Evolutionary conservation across 176 grass and related monocot genomes (phyloP).

Genomic region (Avena eriantha): DNA sequence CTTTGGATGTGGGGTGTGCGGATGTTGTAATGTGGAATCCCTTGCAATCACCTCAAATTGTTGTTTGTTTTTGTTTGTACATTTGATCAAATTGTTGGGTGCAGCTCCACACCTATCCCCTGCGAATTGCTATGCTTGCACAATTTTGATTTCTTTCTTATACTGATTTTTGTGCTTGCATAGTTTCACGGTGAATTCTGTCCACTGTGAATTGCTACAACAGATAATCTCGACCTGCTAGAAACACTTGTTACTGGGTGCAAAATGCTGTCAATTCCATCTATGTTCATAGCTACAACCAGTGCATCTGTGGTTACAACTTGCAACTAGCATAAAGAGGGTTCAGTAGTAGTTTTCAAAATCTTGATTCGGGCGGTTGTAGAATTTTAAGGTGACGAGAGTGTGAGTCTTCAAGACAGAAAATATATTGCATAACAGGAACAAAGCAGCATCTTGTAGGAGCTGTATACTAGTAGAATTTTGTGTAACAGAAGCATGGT

Average conservation of each 20-base stretch:
- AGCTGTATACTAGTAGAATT: neutral
- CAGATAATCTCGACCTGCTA: neutral
- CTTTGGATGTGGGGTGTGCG: slow-evolving; percentile 36
- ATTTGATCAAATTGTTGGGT: slow-evolving; percentile 16
- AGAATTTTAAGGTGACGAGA: neutral
- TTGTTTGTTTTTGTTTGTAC: slow-evolving; percentile 30
- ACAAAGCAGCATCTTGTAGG: neutral
- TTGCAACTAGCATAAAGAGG: neutral
- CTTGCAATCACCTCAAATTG: slow-evolving; percentile 25
- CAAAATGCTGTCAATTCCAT: neutral
- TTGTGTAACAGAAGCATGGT: slow-evolving; percentile 8
- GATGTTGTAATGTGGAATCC: slow-evolving; percentile 60
- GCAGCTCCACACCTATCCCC: neutral
- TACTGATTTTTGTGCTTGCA: neutral
- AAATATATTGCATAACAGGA: neutral
- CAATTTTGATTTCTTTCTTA: neutral
- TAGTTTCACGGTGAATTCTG: neutral
- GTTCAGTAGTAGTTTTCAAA: neutral
- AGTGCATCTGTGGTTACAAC: neutral
- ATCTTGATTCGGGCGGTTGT: neutral
- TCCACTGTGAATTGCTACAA: neutral
- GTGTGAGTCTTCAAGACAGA: neutral
- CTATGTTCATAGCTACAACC: neutral
- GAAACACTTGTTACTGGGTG: neutral
- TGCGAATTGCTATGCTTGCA: neutral